Evolutionary conservation across 352 stramenopile species (phyloP).

Genomic region (Phytophthora pistaciae): DNA sequence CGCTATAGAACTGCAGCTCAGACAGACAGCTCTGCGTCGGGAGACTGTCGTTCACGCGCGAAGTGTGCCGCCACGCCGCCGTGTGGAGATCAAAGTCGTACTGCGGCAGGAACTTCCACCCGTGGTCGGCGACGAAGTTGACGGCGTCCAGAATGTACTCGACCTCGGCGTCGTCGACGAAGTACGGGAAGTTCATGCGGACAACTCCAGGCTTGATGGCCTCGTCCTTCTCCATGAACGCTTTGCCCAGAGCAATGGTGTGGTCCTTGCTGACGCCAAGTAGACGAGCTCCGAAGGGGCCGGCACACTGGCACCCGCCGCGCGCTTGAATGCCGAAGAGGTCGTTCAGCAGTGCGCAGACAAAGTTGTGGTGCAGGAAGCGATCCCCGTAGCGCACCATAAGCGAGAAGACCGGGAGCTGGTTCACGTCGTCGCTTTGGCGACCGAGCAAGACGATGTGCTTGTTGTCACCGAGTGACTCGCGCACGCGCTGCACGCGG

Average conservation of each 20-base stretch:
- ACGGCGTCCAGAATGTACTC: slow-evolving; percentile 95
- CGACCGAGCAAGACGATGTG: slow-evolving; percentile 91
- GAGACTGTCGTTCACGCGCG: slow-evolving; percentile 4
- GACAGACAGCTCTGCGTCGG: slow-evolving; percentile 25
- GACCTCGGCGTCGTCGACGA: slow-evolving; percentile 81
- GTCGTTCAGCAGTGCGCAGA: slow-evolving; percentile 98
- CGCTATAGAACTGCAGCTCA: slow-evolving; percentile 31
- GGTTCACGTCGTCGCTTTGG: slow-evolving; percentile 38
- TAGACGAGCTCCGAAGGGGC: slow-evolving; percentile 93
- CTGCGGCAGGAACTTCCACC: slow-evolving; percentile 93
- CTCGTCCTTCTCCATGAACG: slow-evolving; percentile 91
- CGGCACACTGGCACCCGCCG: slow-evolving; percentile 87
- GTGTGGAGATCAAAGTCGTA: slow-evolving; percentile 96
- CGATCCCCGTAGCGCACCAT: slow-evolving; percentile 89
- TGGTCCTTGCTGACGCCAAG: slow-evolving; percentile 88
- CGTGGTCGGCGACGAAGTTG: slow-evolving; percentile 93
- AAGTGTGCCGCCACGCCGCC: slow-evolving; percentile 88
- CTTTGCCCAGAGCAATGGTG: slow-evolving; percentile 80
- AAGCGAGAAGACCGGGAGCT: slow-evolving; percentile 96
- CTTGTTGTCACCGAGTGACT: slow-evolving; percentile 53
- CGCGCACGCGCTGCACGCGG: slow-evolving; percentile 49
- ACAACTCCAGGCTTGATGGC: slow-evolving; percentile 96
- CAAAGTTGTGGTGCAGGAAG: slow-evolving; percentile 99
- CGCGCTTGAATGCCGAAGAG: slow-evolving; percentile 95
- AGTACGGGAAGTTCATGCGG: slow-evolving; percentile 94